phyloP scores from a whole-genome alignment of 441 rosid species.

The Bocquillonia castaneifolia region DNA sequence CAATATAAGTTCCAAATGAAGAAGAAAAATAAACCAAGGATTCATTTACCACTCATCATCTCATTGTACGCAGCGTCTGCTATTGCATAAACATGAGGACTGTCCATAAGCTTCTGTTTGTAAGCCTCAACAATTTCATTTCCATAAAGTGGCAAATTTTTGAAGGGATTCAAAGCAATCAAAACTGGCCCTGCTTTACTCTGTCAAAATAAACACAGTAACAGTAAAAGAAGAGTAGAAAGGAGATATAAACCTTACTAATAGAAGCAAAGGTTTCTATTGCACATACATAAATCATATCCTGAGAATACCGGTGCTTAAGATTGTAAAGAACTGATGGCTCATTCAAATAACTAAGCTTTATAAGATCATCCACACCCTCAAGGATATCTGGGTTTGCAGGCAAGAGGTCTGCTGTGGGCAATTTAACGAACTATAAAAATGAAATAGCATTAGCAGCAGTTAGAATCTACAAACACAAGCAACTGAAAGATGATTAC shows the following conservation, averaged over 20 bases:
- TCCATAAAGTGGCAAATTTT: constrained; percentile 58
- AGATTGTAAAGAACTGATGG: constrained; percentile 91
- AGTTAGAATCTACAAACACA: constrained; percentile 19
- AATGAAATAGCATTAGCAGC: constrained; percentile 26
- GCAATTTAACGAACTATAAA: constrained; percentile 65
- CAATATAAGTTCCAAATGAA: constrained; percentile 13
- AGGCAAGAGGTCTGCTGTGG: constrained; percentile 70
- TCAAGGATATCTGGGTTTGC: constrained; percentile 88
- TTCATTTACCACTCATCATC: constrained; percentile 82
- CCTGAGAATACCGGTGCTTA: constrained; percentile 60
- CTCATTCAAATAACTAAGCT: constrained; percentile 93
- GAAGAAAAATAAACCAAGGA: constrained; percentile 13
- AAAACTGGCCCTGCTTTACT: constrained; percentile 91
- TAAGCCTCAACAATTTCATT: constrained; percentile 51
- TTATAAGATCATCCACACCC: constrained; percentile 89
- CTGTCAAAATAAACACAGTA: constrained; percentile 37
- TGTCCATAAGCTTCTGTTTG: constrained; percentile 53
- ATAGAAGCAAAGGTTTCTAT: constrained; percentile 7
- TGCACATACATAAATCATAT: constrained; percentile 77
- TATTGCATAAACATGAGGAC: constrained; percentile 82
- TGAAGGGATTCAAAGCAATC: constrained; percentile 88
- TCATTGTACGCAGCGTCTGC: constrained; percentile 76
- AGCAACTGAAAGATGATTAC: constrained; percentile 13
- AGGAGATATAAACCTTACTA: constrained; percentile 17
- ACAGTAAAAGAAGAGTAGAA: constrained; percentile 17